phyloP scores from a whole-genome alignment of 2,329 filamentous ascomycete species.

The Lecanoromycetidae sp. region DNA sequence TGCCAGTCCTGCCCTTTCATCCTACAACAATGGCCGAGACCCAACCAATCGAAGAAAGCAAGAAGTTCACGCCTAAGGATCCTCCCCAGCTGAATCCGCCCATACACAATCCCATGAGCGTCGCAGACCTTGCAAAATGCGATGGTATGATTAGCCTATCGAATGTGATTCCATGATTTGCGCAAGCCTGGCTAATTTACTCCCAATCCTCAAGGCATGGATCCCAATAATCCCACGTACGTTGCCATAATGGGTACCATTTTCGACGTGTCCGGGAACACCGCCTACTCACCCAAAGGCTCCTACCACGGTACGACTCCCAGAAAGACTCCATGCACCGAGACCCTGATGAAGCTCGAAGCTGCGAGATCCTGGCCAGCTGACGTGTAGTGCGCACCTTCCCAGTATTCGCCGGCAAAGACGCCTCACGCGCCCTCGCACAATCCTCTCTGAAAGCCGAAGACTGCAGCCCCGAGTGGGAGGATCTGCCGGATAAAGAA shows the following conservation, averaged over 20 bases:
- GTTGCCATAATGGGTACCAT: constrained; percentile 72
- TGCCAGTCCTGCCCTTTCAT: no score
- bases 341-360: neutral
- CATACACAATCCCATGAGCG: constrained; percentile 75
- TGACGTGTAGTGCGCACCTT: neutral
- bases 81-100: constrained; percentile 67
- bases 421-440: constrained; percentile 82
- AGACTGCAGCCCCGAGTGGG: constrained; percentile 73
- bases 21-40: constrained; percentile 6
- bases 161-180: neutral
- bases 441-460: constrained; percentile 75
- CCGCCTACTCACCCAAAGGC: constrained; percentile 69
- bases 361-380: neutral
- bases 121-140: constrained; percentile 66
- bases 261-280: constrained; percentile 87
- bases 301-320: constrained; percentile 63
- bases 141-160: constrained; percentile 53
- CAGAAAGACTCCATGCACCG: neutral
- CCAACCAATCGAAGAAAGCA: constrained; percentile 4
- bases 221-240: constrained; percentile 40
- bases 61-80: constrained; percentile 64
- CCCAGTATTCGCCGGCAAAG: constrained; percentile 87
- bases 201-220: constrained; percentile 24
- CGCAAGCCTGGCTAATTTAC: constrained; percentile 5
- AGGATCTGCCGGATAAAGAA: constrained; percentile 71